Evolutionary conservation across 148 eudicot genomes (phyloP).

Genomic region (Agrostemma githago): DNA sequence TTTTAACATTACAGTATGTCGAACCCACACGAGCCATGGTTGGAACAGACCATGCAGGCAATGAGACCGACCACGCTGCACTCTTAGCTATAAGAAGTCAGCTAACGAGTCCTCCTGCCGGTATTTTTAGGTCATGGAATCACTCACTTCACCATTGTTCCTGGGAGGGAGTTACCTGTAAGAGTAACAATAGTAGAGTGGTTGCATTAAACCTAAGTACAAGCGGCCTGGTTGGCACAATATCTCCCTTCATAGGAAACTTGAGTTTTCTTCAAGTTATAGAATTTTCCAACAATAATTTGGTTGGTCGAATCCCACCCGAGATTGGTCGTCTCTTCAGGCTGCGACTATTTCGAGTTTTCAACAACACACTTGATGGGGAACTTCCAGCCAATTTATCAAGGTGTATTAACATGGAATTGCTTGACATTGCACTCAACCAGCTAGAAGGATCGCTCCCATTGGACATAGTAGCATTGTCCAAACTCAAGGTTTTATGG

Average conservation of each 20-base stretch:
- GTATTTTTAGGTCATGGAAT: conserved; percentile 39
- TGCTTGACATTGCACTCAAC: conserved; percentile 11
- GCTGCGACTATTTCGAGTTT: conserved; percentile 17
- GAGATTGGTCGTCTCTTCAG: conserved; percentile 32
- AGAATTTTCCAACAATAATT: conserved; percentile 25
- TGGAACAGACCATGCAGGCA: background rate
- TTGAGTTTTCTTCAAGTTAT: conserved; percentile 3
- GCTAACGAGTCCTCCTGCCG: conserved; percentile 11
- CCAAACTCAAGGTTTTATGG: conserved; percentile 12
- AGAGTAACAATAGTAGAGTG: conserved; percentile 21
- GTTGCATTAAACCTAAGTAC: conserved; percentile 16
- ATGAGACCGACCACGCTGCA: conserved; percentile 31
- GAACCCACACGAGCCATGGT: background rate
- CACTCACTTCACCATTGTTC: conserved; percentile 35
- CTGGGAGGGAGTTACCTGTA: conserved; percentile 41
- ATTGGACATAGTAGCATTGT: conserved; percentile 19
- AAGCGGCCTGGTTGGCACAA: conserved; percentile 21
- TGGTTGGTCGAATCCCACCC: conserved; percentile 29
- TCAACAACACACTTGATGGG: conserved; percentile 28
- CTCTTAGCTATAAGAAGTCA: conserved; percentile 37
- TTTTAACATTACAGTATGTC: background rate
- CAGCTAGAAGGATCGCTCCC: conserved; percentile 34
- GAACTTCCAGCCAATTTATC: conserved; percentile 32
- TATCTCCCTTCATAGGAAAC: conserved; percentile 29
- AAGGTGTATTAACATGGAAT: conserved; percentile 22